A percentile compares a stretch with the other conserved stretches of the same genome.
These are phyloP conservation scores for Colletotrichum lindemuthianum DNA, from an alignment of 2,329 filamentous ascomycete species.

Conservation along the genomic window DNA sequence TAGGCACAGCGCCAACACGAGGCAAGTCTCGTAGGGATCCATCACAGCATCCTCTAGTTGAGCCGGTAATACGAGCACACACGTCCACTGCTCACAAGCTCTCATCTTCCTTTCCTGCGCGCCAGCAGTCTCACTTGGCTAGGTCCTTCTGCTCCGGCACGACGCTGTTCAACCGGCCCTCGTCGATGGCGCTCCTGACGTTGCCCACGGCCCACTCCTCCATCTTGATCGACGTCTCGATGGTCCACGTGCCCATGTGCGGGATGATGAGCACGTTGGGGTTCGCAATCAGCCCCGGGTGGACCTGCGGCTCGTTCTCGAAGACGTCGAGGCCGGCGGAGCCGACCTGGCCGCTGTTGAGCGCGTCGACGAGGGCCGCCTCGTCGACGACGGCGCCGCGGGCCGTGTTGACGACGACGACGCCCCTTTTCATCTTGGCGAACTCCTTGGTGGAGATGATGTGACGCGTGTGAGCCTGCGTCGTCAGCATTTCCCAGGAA, in stretches of 20 bases:
- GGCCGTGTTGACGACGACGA: slow-evolving; percentile 84
- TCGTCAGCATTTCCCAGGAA: not conserved
- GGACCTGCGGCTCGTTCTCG: slow-evolving; percentile 81
- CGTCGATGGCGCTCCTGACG: slow-evolving; percentile 69
- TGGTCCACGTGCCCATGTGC: slow-evolving; percentile 87
- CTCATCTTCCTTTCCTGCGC: too few relatives aligned
- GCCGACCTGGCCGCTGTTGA: slow-evolving; percentile 75
- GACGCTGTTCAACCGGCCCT: slow-evolving; percentile 71
- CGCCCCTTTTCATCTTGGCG: slow-evolving; percentile 78
- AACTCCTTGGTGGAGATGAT: slow-evolving; percentile 79
- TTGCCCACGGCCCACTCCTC: slow-evolving; percentile 81
- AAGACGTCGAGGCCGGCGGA: slow-evolving; percentile 83
- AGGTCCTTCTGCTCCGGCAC: slow-evolving; percentile 74
- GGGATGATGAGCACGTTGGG: slow-evolving; percentile 79
- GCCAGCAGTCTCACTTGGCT: not conserved
- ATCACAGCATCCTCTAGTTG: too few relatives aligned
- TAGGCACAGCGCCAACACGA: too few relatives aligned
- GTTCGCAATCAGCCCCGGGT: slow-evolving; percentile 77
- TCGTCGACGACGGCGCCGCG: slow-evolving; percentile 87
- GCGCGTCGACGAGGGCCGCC: slow-evolving; percentile 77
- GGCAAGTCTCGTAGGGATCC: too few relatives aligned
- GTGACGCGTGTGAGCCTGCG: slow-evolving; percentile 72
- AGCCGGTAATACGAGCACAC: too few relatives aligned
- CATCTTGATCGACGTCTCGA: slow-evolving; percentile 74
- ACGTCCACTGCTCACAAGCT: too few relatives aligned